Conservation (phyloP, 305 asterid genomes). For the Fraxinus ornus region DNA sequence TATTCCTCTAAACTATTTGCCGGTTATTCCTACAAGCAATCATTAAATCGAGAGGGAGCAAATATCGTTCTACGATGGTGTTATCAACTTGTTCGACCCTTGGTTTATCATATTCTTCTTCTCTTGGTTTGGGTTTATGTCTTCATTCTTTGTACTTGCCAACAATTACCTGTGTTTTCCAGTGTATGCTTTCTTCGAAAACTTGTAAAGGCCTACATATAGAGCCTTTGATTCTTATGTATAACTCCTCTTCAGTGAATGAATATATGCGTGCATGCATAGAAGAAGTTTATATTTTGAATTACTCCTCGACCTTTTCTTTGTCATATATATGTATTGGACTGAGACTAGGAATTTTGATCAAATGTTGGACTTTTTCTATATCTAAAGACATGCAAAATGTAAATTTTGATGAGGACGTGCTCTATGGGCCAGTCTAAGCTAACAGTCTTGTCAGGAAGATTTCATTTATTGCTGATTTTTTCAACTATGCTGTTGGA, state of each 20-base stretch:
- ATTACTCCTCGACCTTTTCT: not conserved
- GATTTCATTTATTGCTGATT: not conserved
- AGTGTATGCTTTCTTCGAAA: not conserved
- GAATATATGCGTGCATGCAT: not conserved
- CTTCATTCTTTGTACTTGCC: not conserved
- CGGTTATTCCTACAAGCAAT: not conserved
- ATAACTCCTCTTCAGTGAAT: not conserved
- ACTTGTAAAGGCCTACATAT: not conserved
- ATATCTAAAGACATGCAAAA: not conserved
- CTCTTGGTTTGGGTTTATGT: not conserved
- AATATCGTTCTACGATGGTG: not conserved
- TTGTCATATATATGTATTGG: not conserved
- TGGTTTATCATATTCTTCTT: not conserved
- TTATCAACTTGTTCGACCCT: not conserved
- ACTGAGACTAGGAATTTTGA: not conserved
- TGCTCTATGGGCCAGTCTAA: not conserved
- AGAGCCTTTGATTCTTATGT: not conserved
- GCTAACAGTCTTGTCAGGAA: not conserved
- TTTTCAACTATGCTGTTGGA: not conserved
- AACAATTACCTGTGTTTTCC: not conserved
- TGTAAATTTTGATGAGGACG: not conserved
- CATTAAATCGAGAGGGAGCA: not conserved
- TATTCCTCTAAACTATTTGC: not conserved
- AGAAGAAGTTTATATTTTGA: not conserved
- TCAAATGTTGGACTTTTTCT: not conserved